A percentile compares a stretch with the other conserved stretches of the same genome.
These are phyloP conservation scores for Triangularia setosa DNA, from an alignment of 2,329 filamentous ascomycete genomes.

Conservation along the genomic window DNA sequence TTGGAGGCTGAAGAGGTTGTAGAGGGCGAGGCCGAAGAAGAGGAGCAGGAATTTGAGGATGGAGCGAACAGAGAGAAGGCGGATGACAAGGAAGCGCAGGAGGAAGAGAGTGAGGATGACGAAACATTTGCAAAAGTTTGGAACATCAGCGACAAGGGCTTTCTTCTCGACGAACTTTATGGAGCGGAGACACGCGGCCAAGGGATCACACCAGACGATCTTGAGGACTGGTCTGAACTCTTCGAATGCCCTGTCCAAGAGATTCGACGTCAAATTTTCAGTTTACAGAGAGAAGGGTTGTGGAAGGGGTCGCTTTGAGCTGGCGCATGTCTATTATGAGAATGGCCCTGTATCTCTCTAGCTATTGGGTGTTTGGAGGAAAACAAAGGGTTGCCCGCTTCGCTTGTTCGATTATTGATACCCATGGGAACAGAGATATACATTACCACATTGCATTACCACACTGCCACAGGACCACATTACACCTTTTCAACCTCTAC, in stretches of 20 bases:
- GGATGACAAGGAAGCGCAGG: not conserved
- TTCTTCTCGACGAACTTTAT: not conserved
- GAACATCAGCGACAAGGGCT: not conserved
- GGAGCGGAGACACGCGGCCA: not conserved
- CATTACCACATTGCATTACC: too few species aligned
- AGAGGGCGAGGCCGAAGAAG: not conserved
- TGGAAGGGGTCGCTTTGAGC: not conserved
- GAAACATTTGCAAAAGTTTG: conserved; percentile 1
- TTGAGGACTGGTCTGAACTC: not conserved
- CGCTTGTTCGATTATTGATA: not conserved
- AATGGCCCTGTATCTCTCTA: not conserved
- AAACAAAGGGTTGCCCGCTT: not conserved
- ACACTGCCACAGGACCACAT: too few species aligned
- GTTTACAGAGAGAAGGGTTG: not conserved
- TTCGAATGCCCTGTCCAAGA: not conserved
- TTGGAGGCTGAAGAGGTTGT: not conserved
- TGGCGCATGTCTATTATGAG: too few species aligned
- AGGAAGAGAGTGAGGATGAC: not conserved
- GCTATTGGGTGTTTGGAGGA: not conserved
- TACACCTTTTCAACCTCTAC: too few species aligned
- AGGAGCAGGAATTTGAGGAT: not conserved
- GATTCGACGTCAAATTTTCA: not conserved
- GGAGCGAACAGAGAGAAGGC: not conserved
- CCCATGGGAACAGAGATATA: not conserved
- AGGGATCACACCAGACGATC: not conserved